Base-by-base conservation (phyloP, 768 basidiomycete species). In the Royoungia palumana region DNA sequence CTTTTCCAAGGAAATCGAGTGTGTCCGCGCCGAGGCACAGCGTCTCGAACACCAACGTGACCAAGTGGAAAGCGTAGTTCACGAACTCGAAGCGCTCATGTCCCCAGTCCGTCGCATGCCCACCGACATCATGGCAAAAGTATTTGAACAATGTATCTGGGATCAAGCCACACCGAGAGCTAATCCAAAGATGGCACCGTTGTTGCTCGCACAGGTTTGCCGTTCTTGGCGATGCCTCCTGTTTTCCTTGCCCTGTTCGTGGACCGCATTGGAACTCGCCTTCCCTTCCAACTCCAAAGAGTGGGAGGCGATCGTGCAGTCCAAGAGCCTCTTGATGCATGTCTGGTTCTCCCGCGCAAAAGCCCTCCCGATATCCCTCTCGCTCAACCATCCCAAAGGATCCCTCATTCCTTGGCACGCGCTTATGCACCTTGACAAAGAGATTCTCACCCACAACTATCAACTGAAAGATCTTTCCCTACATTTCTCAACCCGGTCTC, bases 21-120 rank as follows among this genome's bases (percentile, higher is more conserved):
- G 21, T 20, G 66, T 59, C 0, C 62, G 66, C 22, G 62, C 51
- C 2, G 45, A 50, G n/a, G 37, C 68, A 3, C 39, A 5, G 0
- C 40, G 30, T 21, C 59, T 66, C 24, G 66, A 68, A 24, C 41
- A 25, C 1, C 48, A 55, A 20, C 51, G 54, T 5, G 44, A 42
- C 8, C 35, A 42, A 0, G 46, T 55, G 12, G 28, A 49, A 5
- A 41, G 3, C n/a, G 34, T 66, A 48, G 50, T 64, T 13, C 53
- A 50, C 1, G 57, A 66, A 40, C 57, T 66, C 39, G 51, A 64
- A 22, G 64, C 66, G 0, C 59, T 66, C 20, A 11, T 57, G 13
- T 64, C 64, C 10, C 66, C 64, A 44, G 46, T 64, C 6, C 66
- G 67, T 27, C 66, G 65, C 45, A 55, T 68, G 53, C 65, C 65